Percentiles rank a stretch among this genome's conserved stretches.
Evolutionary conservation across 129 eudicot genomes (phyloP).

Genomic region (Flaveria robusta): DNA sequence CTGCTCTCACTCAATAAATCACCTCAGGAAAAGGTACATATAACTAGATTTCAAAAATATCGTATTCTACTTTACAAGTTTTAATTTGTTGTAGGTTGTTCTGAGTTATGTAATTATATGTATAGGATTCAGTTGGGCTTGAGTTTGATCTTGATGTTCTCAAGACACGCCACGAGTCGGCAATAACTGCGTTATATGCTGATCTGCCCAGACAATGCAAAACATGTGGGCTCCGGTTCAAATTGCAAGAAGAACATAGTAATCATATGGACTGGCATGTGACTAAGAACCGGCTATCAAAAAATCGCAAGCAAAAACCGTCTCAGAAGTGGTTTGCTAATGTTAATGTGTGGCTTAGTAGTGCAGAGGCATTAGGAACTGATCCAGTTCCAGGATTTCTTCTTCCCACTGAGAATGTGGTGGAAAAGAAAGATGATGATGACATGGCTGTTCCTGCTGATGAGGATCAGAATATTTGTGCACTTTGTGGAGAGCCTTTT

Average conservation of each 20-base stretch:
- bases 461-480: conserved; percentile 83
- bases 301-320: conserved; percentile 80
- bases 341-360: conserved; percentile 78
- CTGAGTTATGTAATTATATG: conserved; percentile 20
- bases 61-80: conserved; percentile 6
- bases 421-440: conserved; percentile 67
- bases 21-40: conserved; percentile 59
- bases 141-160: conserved; percentile 81
- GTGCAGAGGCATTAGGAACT: conserved; percentile 75
- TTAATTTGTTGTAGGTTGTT: conserved; percentile 6
- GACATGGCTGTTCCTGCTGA: conserved; percentile 95
- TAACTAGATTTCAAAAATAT: not conserved
- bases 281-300: conserved; percentile 72
- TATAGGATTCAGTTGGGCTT: conserved; percentile 74
- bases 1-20: conserved; percentile 61
- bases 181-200: conserved; percentile 64
- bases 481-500: conserved; percentile 88
- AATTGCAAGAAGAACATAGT: conserved; percentile 88
- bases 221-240: conserved; percentile 88
- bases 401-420: conserved; percentile 52
- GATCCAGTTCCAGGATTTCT: conserved; percentile 77
- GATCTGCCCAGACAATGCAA: conserved; percentile 93
- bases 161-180: conserved; percentile 78
- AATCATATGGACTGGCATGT: conserved; percentile 99
- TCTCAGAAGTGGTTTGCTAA: conserved; percentile 93